Conservation (phyloP, 441 rosid species). For the Populus hybrid region DNA sequence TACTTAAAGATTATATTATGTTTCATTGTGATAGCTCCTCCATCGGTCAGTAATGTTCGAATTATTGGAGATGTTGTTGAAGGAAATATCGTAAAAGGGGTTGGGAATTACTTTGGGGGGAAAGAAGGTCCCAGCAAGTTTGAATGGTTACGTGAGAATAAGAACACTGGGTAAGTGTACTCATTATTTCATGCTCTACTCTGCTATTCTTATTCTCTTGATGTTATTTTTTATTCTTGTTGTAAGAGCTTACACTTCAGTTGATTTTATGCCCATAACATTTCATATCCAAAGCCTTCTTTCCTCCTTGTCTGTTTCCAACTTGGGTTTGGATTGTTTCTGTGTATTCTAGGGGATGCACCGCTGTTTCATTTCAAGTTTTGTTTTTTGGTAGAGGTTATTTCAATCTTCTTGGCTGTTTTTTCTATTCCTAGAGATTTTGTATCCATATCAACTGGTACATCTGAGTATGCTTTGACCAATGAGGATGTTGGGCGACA, state of each 20-base stretch:
- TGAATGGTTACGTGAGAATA: slow-evolving; percentile 82
- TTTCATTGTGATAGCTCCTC: slow-evolving; percentile 73
- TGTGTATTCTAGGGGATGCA: not conserved
- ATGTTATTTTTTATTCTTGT: not conserved
- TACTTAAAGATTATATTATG: slow-evolving; percentile 20
- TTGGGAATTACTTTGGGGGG: slow-evolving; percentile 96
- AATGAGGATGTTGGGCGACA: slow-evolving; percentile 84
- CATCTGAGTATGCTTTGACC: slow-evolving; percentile 77
- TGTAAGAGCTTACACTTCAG: not conserved
- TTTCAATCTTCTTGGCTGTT: slow-evolving; percentile 12
- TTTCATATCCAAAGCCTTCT: not conserved
- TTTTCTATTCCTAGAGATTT: slow-evolving; percentile 47
- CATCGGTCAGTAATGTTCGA: slow-evolving; percentile 74
- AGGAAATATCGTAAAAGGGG: slow-evolving; percentile 74
- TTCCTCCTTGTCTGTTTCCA: not conserved
- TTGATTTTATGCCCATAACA: not conserved
- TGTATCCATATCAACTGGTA: slow-evolving; percentile 64
- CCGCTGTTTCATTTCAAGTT: not conserved
- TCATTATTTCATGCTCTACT: slow-evolving; percentile 2
- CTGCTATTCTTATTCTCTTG: not conserved
- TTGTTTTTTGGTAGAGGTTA: slow-evolving; percentile 1
- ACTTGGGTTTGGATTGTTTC: not conserved
- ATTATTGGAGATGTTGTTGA: slow-evolving; percentile 88
- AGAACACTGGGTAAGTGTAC: slow-evolving; percentile 72
- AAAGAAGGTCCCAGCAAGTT: slow-evolving; percentile 99